Conservation (phyloP, 257 asterid genomes). For the Penstemon davidsonii region DNA sequence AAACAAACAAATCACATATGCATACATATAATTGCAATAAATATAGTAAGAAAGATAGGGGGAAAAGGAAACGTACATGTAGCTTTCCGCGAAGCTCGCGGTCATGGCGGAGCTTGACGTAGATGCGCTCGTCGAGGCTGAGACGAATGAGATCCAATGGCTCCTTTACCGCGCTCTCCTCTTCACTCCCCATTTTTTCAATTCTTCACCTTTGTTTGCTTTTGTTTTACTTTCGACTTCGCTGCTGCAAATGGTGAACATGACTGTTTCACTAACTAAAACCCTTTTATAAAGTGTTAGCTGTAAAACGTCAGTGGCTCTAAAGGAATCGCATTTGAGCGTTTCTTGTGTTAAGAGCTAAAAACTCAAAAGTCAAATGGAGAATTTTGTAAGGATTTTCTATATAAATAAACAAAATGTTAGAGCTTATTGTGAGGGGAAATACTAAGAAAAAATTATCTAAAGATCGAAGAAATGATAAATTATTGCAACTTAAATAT, state of each 20-base stretch:
- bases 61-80: slow-evolving; percentile 43
- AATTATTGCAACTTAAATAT: no score
- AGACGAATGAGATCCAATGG: slow-evolving; percentile 98
- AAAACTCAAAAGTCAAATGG: no score
- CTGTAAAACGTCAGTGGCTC: no score
- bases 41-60: not conserved
- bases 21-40: slow-evolving; percentile 6
- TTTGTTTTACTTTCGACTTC: not conserved
- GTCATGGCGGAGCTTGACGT: slow-evolving; percentile 97
- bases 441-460: no score
- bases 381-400: no score
- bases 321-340: no score
- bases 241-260: not conserved
- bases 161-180: slow-evolving; percentile 97
- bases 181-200: slow-evolving; percentile 87
- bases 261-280: not conserved
- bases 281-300: slow-evolving; percentile 14
- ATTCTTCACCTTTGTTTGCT: not conserved
- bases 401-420: no score
- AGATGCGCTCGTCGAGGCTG: slow-evolving; percentile 97
- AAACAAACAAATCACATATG: not conserved
- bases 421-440: no score
- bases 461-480: no score
- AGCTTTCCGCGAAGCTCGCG: slow-evolving; percentile 99
- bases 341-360: no score